A percentile compares a stretch with the other conserved stretches of the same genome.
phyloP scores from a whole-genome alignment of 192 early-diverging fungal genomes.

The Backusella luteola region DNA sequence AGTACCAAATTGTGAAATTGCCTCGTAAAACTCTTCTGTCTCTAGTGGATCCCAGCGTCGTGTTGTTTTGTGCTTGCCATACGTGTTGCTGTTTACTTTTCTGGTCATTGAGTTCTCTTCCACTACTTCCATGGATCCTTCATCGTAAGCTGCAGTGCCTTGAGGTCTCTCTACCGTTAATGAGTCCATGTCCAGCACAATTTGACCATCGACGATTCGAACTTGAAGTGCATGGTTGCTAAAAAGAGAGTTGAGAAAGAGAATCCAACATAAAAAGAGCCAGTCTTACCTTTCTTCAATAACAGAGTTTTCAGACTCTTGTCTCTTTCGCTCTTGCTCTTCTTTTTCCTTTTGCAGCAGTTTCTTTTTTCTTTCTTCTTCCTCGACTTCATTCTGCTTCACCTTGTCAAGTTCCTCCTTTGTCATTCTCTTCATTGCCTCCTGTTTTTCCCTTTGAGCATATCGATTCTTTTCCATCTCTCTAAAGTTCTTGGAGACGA shows the following conservation, averaged over 20 bases:
- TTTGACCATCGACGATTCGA: conserved; percentile 32
- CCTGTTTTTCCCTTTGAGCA: not conserved
- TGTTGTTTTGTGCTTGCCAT: conserved; percentile 13
- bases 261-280: not conserved
- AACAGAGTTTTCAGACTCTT: not conserved
- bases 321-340: not conserved
- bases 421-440: not conserved
- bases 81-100: conserved; percentile 24
- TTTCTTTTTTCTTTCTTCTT: conserved; percentile 10
- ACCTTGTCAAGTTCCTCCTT: not conserved
- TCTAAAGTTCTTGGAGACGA: conserved; percentile 30
- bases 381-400: not conserved
- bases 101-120: conserved; percentile 29
- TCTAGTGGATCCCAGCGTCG: conserved; percentile 22
- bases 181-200: conserved; percentile 33
- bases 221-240: conserved; percentile 38
- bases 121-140: conserved; percentile 26
- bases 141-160: not conserved
- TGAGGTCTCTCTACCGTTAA: conserved; percentile 18
- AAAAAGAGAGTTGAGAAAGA: not conserved
- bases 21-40: conserved; percentile 34
- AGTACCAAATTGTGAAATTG: conserved; percentile 35
- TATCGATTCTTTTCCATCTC: conserved; percentile 19
- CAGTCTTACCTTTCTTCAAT: conserved; percentile 22
- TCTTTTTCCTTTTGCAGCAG: conserved; percentile 12